Percentiles rank a stretch among this genome's conserved stretches.
Conservation (phyloP, 768 basidiomycete species). For the Plicaturopsis crispa region DNA sequence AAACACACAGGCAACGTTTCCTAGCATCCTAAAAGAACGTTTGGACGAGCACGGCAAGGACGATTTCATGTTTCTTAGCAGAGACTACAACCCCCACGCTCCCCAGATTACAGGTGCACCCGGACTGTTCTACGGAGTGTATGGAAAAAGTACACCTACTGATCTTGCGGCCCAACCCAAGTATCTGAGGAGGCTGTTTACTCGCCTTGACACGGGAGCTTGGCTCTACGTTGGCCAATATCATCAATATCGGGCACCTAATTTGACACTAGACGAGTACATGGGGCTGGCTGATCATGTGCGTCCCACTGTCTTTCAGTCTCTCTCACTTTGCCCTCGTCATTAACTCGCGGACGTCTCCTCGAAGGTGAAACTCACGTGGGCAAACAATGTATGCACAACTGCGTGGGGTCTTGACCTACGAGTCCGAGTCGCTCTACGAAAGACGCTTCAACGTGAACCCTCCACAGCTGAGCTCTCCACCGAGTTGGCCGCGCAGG, state of each 20-base stretch:
- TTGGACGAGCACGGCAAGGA: slow-evolving; percentile 15
- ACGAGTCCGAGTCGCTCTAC: not conserved
- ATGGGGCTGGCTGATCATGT: not conserved
- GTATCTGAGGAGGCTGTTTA: not conserved
- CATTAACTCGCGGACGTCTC: not conserved
- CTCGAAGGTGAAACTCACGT: not conserved
- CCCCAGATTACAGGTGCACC: slow-evolving; percentile 22
- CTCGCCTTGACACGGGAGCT: not conserved
- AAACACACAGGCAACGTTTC: slow-evolving; percentile 7
- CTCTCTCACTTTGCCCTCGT: not conserved
- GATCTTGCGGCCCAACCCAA: too few relatives aligned
- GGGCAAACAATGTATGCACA: not conserved
- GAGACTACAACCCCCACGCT: slow-evolving; percentile 16
- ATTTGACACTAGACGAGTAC: not conserved
- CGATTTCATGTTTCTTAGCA: slow-evolving; percentile 22
- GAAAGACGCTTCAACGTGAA: not conserved
- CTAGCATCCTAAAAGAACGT: slow-evolving; percentile 9
- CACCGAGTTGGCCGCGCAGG: not conserved
- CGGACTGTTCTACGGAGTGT: slow-evolving; percentile 12
- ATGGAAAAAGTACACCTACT: too few relatives aligned
- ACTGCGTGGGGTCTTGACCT: not conserved
- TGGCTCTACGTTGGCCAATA: not conserved
- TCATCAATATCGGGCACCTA: not conserved
- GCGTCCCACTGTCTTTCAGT: not conserved
- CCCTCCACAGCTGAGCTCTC: not conserved